Percentiles rank a stretch among this genome's conserved stretches.
Evolutionary conservation across 1,284 basidiomycete species (phyloP).

Genomic region (Hymenochaete sp.): DNA sequence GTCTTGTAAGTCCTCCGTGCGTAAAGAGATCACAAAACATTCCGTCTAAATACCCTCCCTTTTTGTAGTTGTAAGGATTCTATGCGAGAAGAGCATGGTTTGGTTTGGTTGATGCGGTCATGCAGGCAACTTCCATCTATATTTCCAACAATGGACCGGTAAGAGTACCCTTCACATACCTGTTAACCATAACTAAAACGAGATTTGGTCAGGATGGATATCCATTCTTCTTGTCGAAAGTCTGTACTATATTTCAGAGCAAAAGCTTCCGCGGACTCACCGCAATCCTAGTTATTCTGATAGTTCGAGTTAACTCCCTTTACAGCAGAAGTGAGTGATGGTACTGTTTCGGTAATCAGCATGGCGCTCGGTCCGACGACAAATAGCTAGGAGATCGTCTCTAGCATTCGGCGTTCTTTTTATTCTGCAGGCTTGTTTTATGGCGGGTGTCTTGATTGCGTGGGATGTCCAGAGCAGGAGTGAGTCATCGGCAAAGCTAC

Average conservation of each 20-base stretch:
- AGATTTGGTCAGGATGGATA: not conserved
- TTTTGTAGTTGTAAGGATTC: conserved; percentile 2
- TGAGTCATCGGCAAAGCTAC: not conserved
- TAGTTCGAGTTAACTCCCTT: conserved; percentile 7
- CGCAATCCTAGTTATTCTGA: conserved; percentile 1
- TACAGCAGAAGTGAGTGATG: conserved; percentile 6
- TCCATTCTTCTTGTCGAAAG: conserved; percentile 10
- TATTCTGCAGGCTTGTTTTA: conserved; percentile 1
- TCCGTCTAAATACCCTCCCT: not conserved
- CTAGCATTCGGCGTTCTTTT: conserved; percentile 1
- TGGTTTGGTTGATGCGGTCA: not conserved
- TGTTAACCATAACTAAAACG: not conserved
- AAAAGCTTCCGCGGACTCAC: not conserved
- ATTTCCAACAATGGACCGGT: conserved; percentile 11
- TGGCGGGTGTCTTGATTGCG: conserved; percentile 3
- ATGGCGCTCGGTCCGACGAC: not conserved
- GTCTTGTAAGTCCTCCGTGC: not conserved
- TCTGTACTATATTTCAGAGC: not conserved
- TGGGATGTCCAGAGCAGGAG: not conserved
- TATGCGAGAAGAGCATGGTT: not conserved
- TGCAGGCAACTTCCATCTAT: conserved; percentile 4
- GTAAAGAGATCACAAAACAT: not conserved
- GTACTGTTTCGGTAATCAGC: not conserved
- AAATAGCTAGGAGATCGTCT: conserved; percentile 3
- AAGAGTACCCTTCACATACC: not conserved